Base-by-base conservation (phyloP, 1,284 basidiomycete genomes). In the Cryptococcus sp. region DNA sequence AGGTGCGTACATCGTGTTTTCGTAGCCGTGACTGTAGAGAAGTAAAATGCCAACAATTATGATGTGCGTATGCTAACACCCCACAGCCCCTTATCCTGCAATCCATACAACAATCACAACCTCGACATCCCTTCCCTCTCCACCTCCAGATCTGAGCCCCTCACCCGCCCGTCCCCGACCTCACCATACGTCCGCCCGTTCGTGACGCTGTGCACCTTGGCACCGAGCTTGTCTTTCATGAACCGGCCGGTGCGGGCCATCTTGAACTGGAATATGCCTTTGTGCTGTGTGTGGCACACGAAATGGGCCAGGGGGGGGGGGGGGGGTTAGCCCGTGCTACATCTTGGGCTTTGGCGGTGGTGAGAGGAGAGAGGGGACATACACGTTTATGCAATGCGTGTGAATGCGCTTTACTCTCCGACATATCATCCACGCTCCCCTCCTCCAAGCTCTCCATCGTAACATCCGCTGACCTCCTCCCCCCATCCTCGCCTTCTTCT, bases 261-360 rank as follows among this genome's bases (percentile, higher is more conserved):
- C 50, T 74, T 72, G 33, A 76, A 67, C 62, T 76, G 74, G 67
- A 76, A 76, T 50, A 78, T 67, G 16, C 76, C 76, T 53, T 68
- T 68, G 52, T 74, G 56, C 68, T 72, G 62, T 53, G n/a, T n/a
- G n/a, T 35, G 36, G 38, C 23, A 44, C 18, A 18, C 45, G n/a
- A 33, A 46, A 47, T 18, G 13, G 36, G 21, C n/a, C n/a, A n/a
- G 15, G 7, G 16, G 38, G 12, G 28, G 7, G 46, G 20, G 18
- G n/a, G 28, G 18, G 49, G n/a, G 36, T 24, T 7, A 37, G 47
- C 28, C 13, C 13, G 36, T 18, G n/a, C 18, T 46, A 46, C 6
- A 53, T 18, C 21, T 9, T 18, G 13, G 9, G 6, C 1, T 15
- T 16, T 44, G n/a, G 20, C 9, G n/a, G 18, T 18, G 35, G 38